A percentile compares a stretch with the other conserved stretches of the same genome.
These are phyloP conservation scores for Fusarium sarcochroum DNA, from an alignment of 2,329 filamentous ascomycete genomes.

Conservation along the genomic window DNA sequence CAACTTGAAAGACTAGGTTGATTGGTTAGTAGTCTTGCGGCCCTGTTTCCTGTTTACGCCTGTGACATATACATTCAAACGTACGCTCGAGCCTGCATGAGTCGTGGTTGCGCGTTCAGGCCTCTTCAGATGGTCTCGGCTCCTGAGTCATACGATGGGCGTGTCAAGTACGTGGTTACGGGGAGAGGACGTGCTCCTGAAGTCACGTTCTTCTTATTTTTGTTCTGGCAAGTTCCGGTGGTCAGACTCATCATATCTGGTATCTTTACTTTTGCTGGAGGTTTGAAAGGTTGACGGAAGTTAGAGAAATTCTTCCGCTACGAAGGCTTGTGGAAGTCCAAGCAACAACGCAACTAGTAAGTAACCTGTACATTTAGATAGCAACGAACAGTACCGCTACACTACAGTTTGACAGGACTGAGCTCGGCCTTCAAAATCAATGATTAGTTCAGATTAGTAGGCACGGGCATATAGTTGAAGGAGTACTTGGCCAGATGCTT, in stretches of 20 bases:
- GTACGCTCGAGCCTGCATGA: conserved; percentile 1
- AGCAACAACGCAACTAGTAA: too few species aligned
- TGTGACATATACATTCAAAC: not conserved
- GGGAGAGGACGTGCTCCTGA: conserved; percentile 2
- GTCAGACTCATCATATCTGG: not conserved
- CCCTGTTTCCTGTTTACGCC: too few species aligned
- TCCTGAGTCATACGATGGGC: conserved; percentile 1
- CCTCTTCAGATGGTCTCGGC: conserved; percentile 1
- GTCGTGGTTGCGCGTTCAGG: conserved; percentile 13
- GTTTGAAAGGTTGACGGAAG: not conserved
- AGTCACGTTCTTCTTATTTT: not conserved
- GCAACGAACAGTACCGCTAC: too few species aligned
- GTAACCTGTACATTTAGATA: too few species aligned
- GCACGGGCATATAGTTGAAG: too few species aligned
- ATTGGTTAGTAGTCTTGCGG: not conserved
- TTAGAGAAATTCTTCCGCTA: not conserved
- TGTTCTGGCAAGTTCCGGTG: not conserved
- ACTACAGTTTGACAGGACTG: too few species aligned
- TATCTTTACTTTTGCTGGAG: not conserved
- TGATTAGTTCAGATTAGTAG: too few species aligned
- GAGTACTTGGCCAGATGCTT: too few species aligned
- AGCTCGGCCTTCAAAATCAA: too few species aligned
- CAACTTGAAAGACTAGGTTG: not conserved
- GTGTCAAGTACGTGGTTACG: not conserved
- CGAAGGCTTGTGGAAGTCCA: not conserved